phyloP scores from a whole-genome alignment of 2,329 filamentous ascomycete genomes.

The Fusarium lyarnte region DNA sequence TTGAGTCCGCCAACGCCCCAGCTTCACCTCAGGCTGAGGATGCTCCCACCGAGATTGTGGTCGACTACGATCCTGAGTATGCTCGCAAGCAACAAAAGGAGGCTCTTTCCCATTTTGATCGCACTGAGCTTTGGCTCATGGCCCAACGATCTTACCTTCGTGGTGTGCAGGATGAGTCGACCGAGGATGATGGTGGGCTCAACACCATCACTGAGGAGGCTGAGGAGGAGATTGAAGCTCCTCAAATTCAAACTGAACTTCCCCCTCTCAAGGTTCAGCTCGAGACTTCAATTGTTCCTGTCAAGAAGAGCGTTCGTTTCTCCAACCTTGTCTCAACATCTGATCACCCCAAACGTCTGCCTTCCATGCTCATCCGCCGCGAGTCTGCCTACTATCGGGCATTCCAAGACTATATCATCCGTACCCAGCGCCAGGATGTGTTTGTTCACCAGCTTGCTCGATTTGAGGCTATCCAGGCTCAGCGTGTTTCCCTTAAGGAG shows the following conservation, averaged over 20 bases:
- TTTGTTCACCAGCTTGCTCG: slow-evolving; percentile 87
- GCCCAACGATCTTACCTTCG: slow-evolving; percentile 83
- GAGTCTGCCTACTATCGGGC: slow-evolving; percentile 90
- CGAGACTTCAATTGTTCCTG: slow-evolving; percentile 44
- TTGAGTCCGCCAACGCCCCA: slow-evolving; percentile 47
- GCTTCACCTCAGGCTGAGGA: slow-evolving; percentile 63
- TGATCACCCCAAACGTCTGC: slow-evolving; percentile 60
- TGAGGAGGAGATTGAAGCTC: slow-evolving; percentile 45
- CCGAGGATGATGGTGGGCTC: slow-evolving; percentile 49
- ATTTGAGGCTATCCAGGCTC: slow-evolving; percentile 87
- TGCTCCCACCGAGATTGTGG: slow-evolving; percentile 70
- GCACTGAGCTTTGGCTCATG: slow-evolving; percentile 86
- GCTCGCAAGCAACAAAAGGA: slow-evolving; percentile 75
- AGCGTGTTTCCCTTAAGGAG: slow-evolving; percentile 77
- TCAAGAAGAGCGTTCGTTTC: slow-evolving; percentile 82
- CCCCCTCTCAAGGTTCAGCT: slow-evolving; percentile 22
- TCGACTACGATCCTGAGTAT: slow-evolving; percentile 80
- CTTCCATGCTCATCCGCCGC: slow-evolving; percentile 62
- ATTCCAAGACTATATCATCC: slow-evolving; percentile 78
- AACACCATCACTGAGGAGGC: slow-evolving; percentile 51
- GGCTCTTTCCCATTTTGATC: slow-evolving; percentile 79
- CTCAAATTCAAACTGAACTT: slow-evolving; percentile 41
- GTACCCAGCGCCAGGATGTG: slow-evolving; percentile 74
- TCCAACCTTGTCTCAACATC: slow-evolving; percentile 62
- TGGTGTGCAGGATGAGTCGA: slow-evolving; percentile 64